These are phyloP conservation scores for Thelonectria olida DNA, from an alignment of 2,329 filamentous ascomycete species.

Conservation along the genomic window DNA sequence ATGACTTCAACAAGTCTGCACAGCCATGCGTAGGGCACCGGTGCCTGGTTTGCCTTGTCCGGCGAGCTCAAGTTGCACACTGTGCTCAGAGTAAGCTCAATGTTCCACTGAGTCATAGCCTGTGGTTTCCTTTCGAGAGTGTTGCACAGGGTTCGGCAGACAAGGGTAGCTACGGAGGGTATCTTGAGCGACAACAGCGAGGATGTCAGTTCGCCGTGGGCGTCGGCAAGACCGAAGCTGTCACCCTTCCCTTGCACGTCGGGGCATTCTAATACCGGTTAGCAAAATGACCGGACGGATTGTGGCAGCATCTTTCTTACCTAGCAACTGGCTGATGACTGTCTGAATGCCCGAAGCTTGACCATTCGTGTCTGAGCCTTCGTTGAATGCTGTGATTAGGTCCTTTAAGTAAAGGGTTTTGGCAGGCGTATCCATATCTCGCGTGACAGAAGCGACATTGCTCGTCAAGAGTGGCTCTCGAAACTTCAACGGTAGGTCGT, in stretches of 20 bases:
- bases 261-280: conserved; percentile 39
- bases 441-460: conserved; percentile 44
- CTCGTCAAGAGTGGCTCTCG: conserved; percentile 45
- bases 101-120: conserved; percentile 66
- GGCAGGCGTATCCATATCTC: conserved; percentile 41
- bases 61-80: conserved; percentile 49
- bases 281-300: neutral
- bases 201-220: conserved; percentile 53
- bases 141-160: conserved; percentile 53
- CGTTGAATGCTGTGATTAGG: conserved; percentile 46
- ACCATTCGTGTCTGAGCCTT: conserved; percentile 46
- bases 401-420: conserved; percentile 52
- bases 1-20: conserved; percentile 65
- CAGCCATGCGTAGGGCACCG: conserved; percentile 55
- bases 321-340: conserved; percentile 51
- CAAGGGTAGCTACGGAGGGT: conserved; percentile 46
- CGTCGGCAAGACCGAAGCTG: conserved; percentile 50
- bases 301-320: conserved; percentile 38
- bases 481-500: conserved; percentile 39
- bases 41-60: conserved; percentile 37
- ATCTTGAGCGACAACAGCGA: conserved; percentile 43
- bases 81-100: conserved; percentile 61
- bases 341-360: conserved; percentile 56
- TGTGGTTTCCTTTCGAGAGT: conserved; percentile 61
- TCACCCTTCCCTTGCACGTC: conserved; percentile 41